A percentile compares a stretch with the other conserved stretches of the same genome.
These are phyloP conservation scores for Malassezia slooffiae DNA, from an alignment of 1,284 basidiomycete species.

Conservation along the genomic window DNA sequence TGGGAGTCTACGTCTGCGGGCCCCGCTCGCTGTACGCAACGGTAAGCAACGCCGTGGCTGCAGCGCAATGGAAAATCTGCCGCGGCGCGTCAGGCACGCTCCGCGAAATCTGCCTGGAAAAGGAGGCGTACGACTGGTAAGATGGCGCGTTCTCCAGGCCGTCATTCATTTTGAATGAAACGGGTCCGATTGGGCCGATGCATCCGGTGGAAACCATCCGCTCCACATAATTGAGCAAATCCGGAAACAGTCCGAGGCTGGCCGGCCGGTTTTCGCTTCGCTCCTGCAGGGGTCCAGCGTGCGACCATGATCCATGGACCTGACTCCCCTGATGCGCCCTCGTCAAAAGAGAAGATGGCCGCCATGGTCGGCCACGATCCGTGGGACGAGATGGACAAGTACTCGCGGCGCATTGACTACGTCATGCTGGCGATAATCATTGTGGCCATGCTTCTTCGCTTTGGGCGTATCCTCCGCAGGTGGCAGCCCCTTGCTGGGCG, in stretches of 20 bases:
- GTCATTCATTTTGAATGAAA: too few relatives aligned
- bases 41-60: constrained; percentile 1
- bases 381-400: neutral
- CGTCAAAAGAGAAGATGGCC: neutral
- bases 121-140: neutral
- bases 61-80: neutral
- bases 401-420: neutral
- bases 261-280: too few relatives aligned
- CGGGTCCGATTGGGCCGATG: too few relatives aligned
- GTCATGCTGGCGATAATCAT: constrained; percentile 4
- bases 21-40: neutral
- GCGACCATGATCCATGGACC: neutral
- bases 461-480: neutral
- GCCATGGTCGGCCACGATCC: too few relatives aligned
- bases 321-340: neutral
- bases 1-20: constrained; percentile 1
- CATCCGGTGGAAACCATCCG: too few relatives aligned
- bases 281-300: too few relatives aligned
- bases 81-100: neutral
- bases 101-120: neutral
- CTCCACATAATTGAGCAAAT: too few relatives aligned
- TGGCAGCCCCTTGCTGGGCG: neutral
- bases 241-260: too few relatives aligned
- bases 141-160: too few relatives aligned
- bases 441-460: constrained; percentile 3